Conservation (phyloP, 805 yeast species). For the Kazachstania bromeliacearum region DNA sequence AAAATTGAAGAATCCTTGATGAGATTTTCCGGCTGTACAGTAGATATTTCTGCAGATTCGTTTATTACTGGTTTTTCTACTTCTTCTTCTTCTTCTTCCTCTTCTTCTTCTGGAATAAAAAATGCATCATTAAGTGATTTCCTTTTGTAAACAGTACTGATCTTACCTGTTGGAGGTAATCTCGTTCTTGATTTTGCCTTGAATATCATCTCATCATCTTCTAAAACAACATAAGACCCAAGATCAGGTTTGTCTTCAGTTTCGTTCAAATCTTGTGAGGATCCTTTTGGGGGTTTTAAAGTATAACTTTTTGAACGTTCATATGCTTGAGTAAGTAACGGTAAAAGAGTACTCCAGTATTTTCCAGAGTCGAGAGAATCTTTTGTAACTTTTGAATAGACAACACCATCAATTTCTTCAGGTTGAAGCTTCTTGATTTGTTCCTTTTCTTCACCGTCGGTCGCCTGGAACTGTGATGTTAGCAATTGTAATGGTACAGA, state of each 20-base stretch:
- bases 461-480: slow-evolving; percentile 46
- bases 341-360: slow-evolving; percentile 44
- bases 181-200: slow-evolving; percentile 66
- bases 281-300: slow-evolving; percentile 35
- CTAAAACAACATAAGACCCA: slow-evolving; percentile 46
- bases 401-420: slow-evolving; percentile 54
- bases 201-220: slow-evolving; percentile 78
- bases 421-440: slow-evolving; percentile 45
- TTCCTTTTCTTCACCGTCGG: slow-evolving; percentile 50
- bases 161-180: slow-evolving; percentile 86
- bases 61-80: neutral
- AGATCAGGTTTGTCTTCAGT: slow-evolving; percentile 17
- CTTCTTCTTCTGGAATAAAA: slow-evolving; percentile 36
- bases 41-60: neutral
- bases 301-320: slow-evolving; percentile 36
- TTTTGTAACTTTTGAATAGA: slow-evolving; percentile 44
- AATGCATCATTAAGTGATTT: slow-evolving; percentile 45
- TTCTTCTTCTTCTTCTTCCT: slow-evolving; percentile 4
- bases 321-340: slow-evolving; percentile 39
- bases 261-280: slow-evolving; percentile 3
- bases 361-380: slow-evolving; percentile 40
- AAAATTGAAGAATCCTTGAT: neutral
- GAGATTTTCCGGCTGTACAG: slow-evolving; percentile 1
- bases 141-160: slow-evolving; percentile 62
- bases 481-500: slow-evolving; percentile 84